phyloP scores from a whole-genome alignment of 768 basidiomycete species.

The Neoboletus brunneissimus region DNA sequence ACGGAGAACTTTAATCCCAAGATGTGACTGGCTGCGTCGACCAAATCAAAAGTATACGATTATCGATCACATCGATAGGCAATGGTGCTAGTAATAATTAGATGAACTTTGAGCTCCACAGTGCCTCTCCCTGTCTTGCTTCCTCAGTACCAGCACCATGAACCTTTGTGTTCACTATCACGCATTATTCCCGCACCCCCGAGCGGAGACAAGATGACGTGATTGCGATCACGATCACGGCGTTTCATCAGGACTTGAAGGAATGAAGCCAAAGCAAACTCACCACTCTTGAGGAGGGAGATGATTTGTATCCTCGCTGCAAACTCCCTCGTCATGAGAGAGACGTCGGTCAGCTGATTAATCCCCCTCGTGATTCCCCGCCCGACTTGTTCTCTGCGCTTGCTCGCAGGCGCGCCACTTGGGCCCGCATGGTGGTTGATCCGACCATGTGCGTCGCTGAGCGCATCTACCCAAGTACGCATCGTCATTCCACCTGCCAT shows the following conservation, averaged over 20 bases:
- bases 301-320: slow-evolving; percentile 54
- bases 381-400: slow-evolving; percentile 42
- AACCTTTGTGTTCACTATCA: slow-evolving; percentile 44
- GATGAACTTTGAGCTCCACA: slow-evolving; percentile 54
- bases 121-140: slow-evolving; percentile 48
- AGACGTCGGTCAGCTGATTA: slow-evolving; percentile 47
- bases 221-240: slow-evolving; percentile 1
- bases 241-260: background rate
- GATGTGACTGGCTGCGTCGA: background rate
- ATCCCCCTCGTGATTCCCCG: slow-evolving; percentile 51
- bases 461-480: slow-evolving; percentile 50
- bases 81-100: slow-evolving; percentile 16
- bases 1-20: slow-evolving; percentile 2
- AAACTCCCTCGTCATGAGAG: slow-evolving; percentile 53
- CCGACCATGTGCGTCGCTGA: slow-evolving; percentile 43
- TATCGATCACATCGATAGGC: background rate
- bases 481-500: slow-evolving; percentile 57
- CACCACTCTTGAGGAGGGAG: slow-evolving; percentile 49
- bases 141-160: slow-evolving; percentile 48
- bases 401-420: slow-evolving; percentile 11
- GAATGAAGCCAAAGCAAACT: slow-evolving; percentile 17
- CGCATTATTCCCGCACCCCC: background rate
- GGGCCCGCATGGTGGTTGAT: slow-evolving; percentile 7
- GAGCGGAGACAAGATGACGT: background rate
- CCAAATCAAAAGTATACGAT: background rate